phyloP scores from a whole-genome alignment of 306 rosid species.

The Casuarina glauca region DNA sequence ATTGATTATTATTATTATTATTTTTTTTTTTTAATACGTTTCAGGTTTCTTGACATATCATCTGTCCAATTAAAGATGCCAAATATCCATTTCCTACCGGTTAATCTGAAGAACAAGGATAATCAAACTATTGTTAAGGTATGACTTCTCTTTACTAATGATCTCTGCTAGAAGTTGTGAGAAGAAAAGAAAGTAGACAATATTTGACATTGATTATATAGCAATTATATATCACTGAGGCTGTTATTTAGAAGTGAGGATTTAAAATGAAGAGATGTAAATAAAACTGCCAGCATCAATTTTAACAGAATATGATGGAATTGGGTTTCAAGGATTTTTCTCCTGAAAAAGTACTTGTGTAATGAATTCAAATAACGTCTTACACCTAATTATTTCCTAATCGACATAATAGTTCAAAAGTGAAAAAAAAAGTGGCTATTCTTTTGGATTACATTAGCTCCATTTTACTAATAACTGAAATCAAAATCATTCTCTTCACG shows the following conservation, averaged over 20 bases:
- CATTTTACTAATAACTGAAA: background rate
- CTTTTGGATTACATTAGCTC: no score
- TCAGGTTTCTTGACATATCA: constrained; percentile 73
- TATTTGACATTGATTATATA: background rate
- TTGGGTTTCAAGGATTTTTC: background rate
- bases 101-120: constrained; percentile 70
- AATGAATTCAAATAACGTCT: background rate
- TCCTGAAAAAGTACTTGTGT: background rate
- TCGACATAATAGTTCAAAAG: background rate
- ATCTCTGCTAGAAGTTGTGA: constrained; percentile 15
- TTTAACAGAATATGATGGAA: background rate
- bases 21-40: constrained; percentile 17
- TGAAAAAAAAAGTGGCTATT: background rate
- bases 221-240: background rate
- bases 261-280: background rate
- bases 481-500: background rate
- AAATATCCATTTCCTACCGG: constrained; percentile 90
- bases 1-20: no score
- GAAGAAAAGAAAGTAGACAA: background rate
- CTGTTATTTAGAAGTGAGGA: background rate
- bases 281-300: background rate
- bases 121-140: constrained; percentile 76
- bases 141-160: constrained; percentile 23
- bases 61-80: constrained; percentile 86
- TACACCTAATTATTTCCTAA: background rate